Evolutionary conservation across 257 asterid species (phyloP).

Genomic region (Cordia subcordata): DNA sequence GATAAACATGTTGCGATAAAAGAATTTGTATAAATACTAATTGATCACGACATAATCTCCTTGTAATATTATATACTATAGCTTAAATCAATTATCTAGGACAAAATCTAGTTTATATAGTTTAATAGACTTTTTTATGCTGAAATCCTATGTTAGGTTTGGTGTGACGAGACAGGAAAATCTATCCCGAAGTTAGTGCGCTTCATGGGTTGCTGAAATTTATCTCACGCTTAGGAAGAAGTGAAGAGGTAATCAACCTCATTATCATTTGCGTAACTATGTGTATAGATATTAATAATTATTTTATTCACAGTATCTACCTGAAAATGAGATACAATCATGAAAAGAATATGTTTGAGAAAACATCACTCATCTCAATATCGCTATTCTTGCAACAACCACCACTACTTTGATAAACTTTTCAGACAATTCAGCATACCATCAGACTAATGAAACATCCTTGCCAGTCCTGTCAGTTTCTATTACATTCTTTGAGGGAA

Average conservation of each 20-base stretch:
- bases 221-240: slow-evolving; percentile 9
- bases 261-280: slow-evolving; percentile 33
- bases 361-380: slow-evolving; percentile 4
- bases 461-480: slow-evolving; percentile 21
- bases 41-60: too few relatives aligned
- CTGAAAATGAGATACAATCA: slow-evolving; percentile 37
- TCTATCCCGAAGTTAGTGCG: slow-evolving; percentile 33
- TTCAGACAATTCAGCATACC: slow-evolving; percentile 11
- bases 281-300: too few relatives aligned
- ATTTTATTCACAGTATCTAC: slow-evolving; percentile 29
- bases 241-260: slow-evolving; percentile 5
- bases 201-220: slow-evolving; percentile 29
- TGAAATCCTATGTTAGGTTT: slow-evolving; percentile 39
- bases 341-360: slow-evolving; percentile 31
- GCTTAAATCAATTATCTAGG: too few relatives aligned
- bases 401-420: slow-evolving; percentile 5
- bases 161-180: slow-evolving; percentile 22
- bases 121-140: too few relatives aligned
- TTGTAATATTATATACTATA: too few relatives aligned
- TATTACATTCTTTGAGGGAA: slow-evolving; percentile 14
- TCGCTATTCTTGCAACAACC: slow-evolving; percentile 16
- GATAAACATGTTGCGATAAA: too few relatives aligned
- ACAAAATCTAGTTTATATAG: too few relatives aligned
- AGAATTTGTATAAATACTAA: too few relatives aligned
- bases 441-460: slow-evolving; percentile 19